A percentile compares a stretch with the other conserved stretches of the same genome.
Evolutionary conservation across 2,329 filamentous ascomycete species (phyloP).

Genomic region (Ophiostoma fasciatum): DNA sequence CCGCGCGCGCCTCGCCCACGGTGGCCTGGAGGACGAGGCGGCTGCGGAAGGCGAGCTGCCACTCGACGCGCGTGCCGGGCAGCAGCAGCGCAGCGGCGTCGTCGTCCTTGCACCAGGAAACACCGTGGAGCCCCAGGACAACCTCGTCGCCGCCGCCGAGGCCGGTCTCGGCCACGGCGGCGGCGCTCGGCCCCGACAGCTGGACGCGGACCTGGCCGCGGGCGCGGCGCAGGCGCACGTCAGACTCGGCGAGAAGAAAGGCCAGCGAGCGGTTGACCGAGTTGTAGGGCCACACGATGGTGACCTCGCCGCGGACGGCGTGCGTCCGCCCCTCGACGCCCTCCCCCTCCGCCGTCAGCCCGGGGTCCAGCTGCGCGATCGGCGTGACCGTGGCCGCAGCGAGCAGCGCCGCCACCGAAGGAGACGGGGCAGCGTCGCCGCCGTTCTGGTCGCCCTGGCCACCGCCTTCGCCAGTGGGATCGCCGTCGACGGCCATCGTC

Average conservation of each 20-base stretch:
- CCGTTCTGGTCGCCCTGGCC: no score
- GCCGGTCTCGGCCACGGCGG: slow-evolving; percentile 48
- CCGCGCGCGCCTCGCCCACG: slow-evolving; percentile 30
- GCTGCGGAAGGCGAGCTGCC: slow-evolving; percentile 41
- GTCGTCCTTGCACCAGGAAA: slow-evolving; percentile 44
- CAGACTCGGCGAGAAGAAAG: slow-evolving; percentile 70
- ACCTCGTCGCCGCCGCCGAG: slow-evolving; percentile 70
- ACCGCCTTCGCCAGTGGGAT: no score
- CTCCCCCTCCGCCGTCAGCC: slow-evolving; percentile 22
- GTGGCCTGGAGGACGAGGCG: slow-evolving; percentile 34
- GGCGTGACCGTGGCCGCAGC: slow-evolving; percentile 16
- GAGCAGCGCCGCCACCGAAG: slow-evolving; percentile 8
- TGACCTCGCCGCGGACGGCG: slow-evolving; percentile 56
- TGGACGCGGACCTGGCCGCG: slow-evolving; percentile 71
- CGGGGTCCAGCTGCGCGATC: slow-evolving; percentile 40
- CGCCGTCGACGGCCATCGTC: no score
- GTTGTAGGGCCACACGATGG: slow-evolving; percentile 85
- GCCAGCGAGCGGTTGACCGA: slow-evolving; percentile 58
- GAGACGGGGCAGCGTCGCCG: slow-evolving; percentile 9
- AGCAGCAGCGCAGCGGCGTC: slow-evolving; percentile 24
- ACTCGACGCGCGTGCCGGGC: slow-evolving; percentile 37
- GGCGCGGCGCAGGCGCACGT: slow-evolving; percentile 62
- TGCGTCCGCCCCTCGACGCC: no score
- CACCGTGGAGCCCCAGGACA: slow-evolving; percentile 52
- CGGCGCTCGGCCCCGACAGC: slow-evolving; percentile 57